Conservation (phyloP, 139 green algal species). For the Mesostigma viride region DNA sequence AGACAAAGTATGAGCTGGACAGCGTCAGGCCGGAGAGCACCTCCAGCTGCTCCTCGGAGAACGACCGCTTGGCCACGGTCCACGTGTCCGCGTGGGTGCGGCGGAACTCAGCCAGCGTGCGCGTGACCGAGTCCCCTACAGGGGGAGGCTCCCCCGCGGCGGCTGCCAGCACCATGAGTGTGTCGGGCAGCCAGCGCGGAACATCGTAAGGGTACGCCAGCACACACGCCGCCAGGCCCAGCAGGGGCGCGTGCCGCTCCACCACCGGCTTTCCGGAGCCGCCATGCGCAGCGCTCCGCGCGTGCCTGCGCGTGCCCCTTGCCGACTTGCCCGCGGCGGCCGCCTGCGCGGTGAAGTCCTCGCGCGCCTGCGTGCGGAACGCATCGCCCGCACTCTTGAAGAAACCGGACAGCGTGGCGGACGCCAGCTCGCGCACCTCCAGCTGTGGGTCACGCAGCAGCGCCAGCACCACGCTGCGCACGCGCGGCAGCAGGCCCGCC, state of each 20-base stretch:
- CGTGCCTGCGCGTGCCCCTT: no score
- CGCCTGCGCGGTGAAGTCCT: neutral
- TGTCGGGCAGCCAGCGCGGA: slow-evolving; percentile 32
- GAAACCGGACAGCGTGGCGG: slow-evolving; percentile 56
- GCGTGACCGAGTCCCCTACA: slow-evolving; percentile 35
- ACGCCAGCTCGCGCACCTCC: slow-evolving; percentile 50
- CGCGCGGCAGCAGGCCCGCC: neutral
- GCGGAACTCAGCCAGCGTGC: slow-evolving; percentile 31
- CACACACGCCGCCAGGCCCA: slow-evolving; percentile 68
- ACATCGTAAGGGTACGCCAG: slow-evolving; percentile 71
- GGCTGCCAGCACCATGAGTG: slow-evolving; percentile 12
- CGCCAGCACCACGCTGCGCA: slow-evolving; percentile 36
- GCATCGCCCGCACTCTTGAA: slow-evolving; percentile 33
- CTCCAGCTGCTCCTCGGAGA: slow-evolving; percentile 30
- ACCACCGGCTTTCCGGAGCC: neutral
- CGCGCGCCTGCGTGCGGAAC: slow-evolving; percentile 1
- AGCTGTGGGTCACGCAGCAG: slow-evolving; percentile 58
- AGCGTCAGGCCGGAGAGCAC: no score
- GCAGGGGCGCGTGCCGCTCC: slow-evolving; percentile 32
- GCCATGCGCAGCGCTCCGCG: neutral
- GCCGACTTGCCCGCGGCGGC: no score
- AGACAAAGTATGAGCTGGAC: no score
- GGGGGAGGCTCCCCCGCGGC: slow-evolving; percentile 41
- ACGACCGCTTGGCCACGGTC: slow-evolving; percentile 14
- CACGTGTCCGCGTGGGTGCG: slow-evolving; percentile 34